Base-by-base conservation (phyloP, 208 protist genomes). In the Phytomonas serpens region DNA sequence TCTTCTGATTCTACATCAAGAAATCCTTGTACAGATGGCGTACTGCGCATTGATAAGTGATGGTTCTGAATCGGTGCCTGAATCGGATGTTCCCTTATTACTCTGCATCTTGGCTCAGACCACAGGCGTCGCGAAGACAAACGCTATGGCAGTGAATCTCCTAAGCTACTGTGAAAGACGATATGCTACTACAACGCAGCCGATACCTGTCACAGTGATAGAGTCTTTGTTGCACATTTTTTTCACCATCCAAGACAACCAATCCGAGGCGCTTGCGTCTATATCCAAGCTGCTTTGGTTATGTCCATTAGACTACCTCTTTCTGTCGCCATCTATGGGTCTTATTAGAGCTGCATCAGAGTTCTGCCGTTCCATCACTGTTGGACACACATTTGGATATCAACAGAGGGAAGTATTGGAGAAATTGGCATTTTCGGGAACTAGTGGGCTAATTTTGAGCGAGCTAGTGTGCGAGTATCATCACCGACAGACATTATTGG, bases 1-100 rank as follows among this genome's bases (percentile, higher is more conserved):
- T 30, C 74, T 91, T 2, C 68, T 77, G 30, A 76, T 69, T 31
- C 52, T 13, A 7, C 73, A 84, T 30, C 76, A 80, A 63, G 68
- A 74, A 30, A 71, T 77, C 32, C 34, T 80, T 9, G 13, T 67
- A 33, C 63, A 80, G 30, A 31, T 72, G 19, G 66, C 70, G 19
- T 70, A 77, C 68, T 40, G 61, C 29, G 61, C 71, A 32, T 68
- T 84, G 5, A 67, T 68, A 27, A 64, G 31, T n/a, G 32, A 63
- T 4, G 52, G 63, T 32, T 30, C 38, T 14, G 63, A 33, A 6
- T 69, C 77, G 3, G 63, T 29, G 38, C 13, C 42, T 3, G 14
- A 52, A 19, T 57, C 47, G 16, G 7, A 57, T 57, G 70, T 68
- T 51, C 13, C 19, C 23, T 57, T 27, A 6, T 23, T 57, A 27